A percentile compares a stretch with the other conserved stretches of the same genome.
Conservation (phyloP, 768 basidiomycete species). For the Rhizopogon sp. region DNA sequence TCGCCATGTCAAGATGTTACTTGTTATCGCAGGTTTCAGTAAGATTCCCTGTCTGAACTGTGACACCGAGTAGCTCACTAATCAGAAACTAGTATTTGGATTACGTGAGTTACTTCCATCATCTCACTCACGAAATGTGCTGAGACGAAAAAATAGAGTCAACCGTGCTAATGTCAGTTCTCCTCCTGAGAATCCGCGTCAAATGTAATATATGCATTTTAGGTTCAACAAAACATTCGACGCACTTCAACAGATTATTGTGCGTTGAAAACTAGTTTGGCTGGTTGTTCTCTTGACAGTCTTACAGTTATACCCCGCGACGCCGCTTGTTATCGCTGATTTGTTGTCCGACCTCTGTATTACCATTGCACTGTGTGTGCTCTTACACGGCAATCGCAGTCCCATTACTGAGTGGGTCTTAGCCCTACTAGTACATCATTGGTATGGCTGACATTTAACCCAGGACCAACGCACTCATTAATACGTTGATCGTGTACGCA, state of each 20-base stretch:
- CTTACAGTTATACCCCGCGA: slow-evolving; percentile 29
- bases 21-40: slow-evolving; percentile 39
- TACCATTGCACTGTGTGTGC: slow-evolving; percentile 35
- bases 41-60: slow-evolving; percentile 16
- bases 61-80: slow-evolving; percentile 7
- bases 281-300: neutral
- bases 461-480: slow-evolving; percentile 39
- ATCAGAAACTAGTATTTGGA: slow-evolving; percentile 25
- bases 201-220: neutral
- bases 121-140: neutral
- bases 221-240: slow-evolving; percentile 35
- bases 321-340: slow-evolving; percentile 42
- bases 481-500: slow-evolving; percentile 41
- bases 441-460: neutral
- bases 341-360: slow-evolving; percentile 43
- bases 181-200: neutral
- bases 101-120: slow-evolving; percentile 22
- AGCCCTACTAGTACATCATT: neutral
- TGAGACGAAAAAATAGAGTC: slow-evolving; percentile 4
- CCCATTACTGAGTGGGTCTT: slow-evolving; percentile 26
- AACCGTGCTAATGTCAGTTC: slow-evolving; percentile 3
- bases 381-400: slow-evolving; percentile 35
- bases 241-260: slow-evolving; percentile 31
- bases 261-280: slow-evolving; percentile 11
- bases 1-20: slow-evolving; percentile 11